Evolutionary conservation across 768 basidiomycete species (phyloP).

Genomic region (Obba rivulosa): DNA sequence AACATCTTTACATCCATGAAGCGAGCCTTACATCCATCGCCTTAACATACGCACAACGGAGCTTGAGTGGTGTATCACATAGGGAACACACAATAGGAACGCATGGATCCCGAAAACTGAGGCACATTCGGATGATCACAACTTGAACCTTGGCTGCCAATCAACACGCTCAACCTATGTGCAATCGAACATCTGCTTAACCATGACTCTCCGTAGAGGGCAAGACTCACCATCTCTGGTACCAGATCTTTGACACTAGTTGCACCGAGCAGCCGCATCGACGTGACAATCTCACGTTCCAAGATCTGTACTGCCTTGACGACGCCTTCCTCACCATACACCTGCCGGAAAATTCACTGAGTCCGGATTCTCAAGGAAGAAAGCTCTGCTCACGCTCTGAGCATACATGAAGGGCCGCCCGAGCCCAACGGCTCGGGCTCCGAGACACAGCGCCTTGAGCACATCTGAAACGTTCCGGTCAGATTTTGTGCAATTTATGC

Average conservation of each 20-base stretch:
- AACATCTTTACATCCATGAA: no score
- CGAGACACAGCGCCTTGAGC: slow-evolving; percentile 85
- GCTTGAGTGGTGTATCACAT: no score
- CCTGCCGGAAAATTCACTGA: slow-evolving; percentile 36
- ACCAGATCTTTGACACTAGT: slow-evolving; percentile 56
- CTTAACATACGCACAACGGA: no score
- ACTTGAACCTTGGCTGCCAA: slow-evolving; percentile 54
- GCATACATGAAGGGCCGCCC: slow-evolving; percentile 86
- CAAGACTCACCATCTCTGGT: slow-evolving; percentile 67
- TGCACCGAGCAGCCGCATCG: slow-evolving; percentile 75
- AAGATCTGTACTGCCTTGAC: slow-evolving; percentile 61
- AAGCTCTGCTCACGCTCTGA: slow-evolving; percentile 50
- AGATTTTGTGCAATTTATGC: not conserved
- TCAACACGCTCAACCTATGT: slow-evolving; percentile 49
- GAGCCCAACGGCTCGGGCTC: slow-evolving; percentile 81
- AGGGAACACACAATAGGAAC: no score
- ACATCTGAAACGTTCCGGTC: slow-evolving; percentile 46
- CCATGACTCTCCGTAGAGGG: not conserved
- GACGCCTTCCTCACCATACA: slow-evolving; percentile 71
- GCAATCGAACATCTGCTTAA: not conserved
- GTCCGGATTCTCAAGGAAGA: slow-evolving; percentile 1
- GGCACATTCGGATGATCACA: no score
- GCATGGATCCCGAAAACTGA: no score
- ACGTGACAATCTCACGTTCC: slow-evolving; percentile 69
- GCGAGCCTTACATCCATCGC: no score